Percentiles rank a stretch among this genome's conserved stretches.
Conservation (phyloP, 169 alveolate genomes). For the Cyclospora cayetanensis region DNA sequence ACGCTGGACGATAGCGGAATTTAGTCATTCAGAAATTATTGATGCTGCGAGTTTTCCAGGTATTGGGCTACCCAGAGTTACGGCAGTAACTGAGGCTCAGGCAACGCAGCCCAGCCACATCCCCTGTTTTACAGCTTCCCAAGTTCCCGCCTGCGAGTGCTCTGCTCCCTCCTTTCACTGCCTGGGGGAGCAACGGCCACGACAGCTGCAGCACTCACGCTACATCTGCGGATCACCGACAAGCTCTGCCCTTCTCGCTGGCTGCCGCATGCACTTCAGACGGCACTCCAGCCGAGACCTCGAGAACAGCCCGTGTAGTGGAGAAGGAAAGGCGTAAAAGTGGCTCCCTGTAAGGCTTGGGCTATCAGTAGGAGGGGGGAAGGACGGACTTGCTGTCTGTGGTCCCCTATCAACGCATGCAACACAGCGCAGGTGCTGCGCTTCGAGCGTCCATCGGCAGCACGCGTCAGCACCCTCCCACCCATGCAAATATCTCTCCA, state of each 20-base stretch:
- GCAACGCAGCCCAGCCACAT: neutral
- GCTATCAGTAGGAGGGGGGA: neutral
- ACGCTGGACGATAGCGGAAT: neutral
- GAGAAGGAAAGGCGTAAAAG: neutral
- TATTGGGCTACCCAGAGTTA: neutral
- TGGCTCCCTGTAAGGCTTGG: neutral
- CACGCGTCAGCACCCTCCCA: neutral
- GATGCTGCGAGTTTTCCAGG: neutral
- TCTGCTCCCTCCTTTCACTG: neutral
- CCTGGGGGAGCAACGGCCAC: neutral
- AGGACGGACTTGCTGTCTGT: neutral
- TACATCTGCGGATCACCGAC: constrained; percentile 10
- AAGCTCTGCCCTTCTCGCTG: constrained; percentile 1
- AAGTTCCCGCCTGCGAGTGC: neutral
- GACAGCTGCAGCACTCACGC: neutral
- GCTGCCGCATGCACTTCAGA: constrained; percentile 45
- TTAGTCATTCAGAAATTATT: neutral
- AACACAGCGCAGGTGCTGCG: neutral
- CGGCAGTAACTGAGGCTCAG: neutral
- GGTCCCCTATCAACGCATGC: no score
- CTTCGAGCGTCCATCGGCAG: neutral
- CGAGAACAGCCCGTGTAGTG: neutral
- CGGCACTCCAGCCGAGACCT: constrained; percentile 15
- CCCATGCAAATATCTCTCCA: neutral
- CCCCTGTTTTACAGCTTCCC: neutral